A percentile compares a stretch with the other conserved stretches of the same genome.
Evolutionary conservation across 1,284 basidiomycete species (phyloP).

Genomic region (Pseudozyma hubeiensis): DNA sequence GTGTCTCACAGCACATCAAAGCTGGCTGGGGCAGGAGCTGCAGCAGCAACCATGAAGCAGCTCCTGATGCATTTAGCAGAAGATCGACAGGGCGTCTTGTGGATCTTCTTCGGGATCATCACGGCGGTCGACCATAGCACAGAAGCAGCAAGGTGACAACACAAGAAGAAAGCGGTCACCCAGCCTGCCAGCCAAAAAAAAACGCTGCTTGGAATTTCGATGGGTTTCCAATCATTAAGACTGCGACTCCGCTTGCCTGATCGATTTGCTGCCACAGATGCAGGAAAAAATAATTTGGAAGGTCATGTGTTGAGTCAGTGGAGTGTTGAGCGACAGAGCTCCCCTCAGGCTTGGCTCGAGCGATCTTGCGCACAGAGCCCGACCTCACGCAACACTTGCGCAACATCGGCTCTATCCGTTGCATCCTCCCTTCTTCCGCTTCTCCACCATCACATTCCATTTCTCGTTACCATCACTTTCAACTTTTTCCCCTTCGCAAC

Average conservation of each 20-base stretch:
- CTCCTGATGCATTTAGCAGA: not conserved
- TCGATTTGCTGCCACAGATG: slow-evolving; percentile 38
- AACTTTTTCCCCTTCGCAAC: not conserved
- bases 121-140: too few relatives aligned
- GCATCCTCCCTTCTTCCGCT: slow-evolving; percentile 4
- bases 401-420: slow-evolving; percentile 11
- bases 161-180: not conserved
- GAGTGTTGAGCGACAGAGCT: not conserved
- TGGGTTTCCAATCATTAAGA: slow-evolving; percentile 19
- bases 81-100: not conserved
- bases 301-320: slow-evolving; percentile 21
- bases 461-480: slow-evolving; percentile 9
- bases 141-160: not conserved
- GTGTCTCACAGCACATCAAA: not conserved
- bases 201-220: slow-evolving; percentile 11
- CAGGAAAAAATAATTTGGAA: not conserved
- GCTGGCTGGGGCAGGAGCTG: too few relatives aligned
- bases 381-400: not conserved
- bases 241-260: slow-evolving; percentile 7
- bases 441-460: slow-evolving; percentile 21
- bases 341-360: slow-evolving; percentile 8
- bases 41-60: too few relatives aligned
- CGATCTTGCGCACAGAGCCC: not conserved
- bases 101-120: not conserved
- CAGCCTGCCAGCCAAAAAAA: too few relatives aligned